These are phyloP conservation scores for Solanum tacnaense DNA, from an alignment of 257 asterid genomes.

Conservation along the genomic window DNA sequence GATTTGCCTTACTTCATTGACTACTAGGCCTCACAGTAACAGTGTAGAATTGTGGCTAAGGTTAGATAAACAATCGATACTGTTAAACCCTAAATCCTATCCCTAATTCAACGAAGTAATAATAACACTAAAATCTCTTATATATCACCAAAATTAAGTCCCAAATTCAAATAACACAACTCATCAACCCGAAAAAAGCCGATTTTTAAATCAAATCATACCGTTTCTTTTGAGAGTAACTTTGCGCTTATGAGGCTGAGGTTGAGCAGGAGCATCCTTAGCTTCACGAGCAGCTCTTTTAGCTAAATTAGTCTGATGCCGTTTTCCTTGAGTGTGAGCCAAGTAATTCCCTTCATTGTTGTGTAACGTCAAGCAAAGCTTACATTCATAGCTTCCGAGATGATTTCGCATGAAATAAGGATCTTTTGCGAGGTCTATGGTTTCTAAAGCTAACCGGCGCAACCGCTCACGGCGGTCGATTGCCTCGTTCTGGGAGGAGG, in stretches of 20 bases:
- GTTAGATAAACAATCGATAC: not conserved
- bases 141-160: not conserved
- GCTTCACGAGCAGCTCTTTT: slow-evolving; percentile 98
- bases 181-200: not conserved
- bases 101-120: not conserved
- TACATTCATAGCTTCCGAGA: slow-evolving; percentile 95
- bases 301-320: slow-evolving; percentile 97
- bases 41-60: not conserved
- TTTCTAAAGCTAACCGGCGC: slow-evolving; percentile 84
- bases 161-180: not conserved
- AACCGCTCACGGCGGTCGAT: slow-evolving; percentile 95
- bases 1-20: not conserved
- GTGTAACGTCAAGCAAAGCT: slow-evolving; percentile 88
- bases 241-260: slow-evolving; percentile 96
- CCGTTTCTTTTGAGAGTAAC: slow-evolving; percentile 60
- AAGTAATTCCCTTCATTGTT: slow-evolving; percentile 97
- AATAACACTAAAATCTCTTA: not conserved
- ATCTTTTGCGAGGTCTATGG: slow-evolving; percentile 91
- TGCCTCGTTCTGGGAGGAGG: slow-evolving; percentile 94
- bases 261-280: slow-evolving; percentile 95
- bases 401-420: slow-evolving; percentile 98
- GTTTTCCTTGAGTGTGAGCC: slow-evolving; percentile 97
- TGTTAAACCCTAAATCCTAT: not conserved
- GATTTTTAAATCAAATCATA: not conserved
- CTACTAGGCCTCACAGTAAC: no score